phyloP scores from a whole-genome alignment of 768 basidiomycete species.

The Lactarius indigo region DNA sequence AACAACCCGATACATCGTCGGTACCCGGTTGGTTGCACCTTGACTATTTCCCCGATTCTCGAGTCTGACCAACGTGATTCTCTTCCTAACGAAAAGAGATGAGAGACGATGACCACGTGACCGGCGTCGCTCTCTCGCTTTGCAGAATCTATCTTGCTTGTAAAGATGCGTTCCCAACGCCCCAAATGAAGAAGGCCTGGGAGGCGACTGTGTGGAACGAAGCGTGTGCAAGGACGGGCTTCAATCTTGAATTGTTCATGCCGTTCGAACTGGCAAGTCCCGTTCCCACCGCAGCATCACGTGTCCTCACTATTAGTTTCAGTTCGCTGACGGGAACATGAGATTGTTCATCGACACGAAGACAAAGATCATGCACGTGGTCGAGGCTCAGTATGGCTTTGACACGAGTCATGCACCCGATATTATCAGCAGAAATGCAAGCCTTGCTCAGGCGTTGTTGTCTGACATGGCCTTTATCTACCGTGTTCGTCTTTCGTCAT shows the following conservation, averaged over 20 bases:
- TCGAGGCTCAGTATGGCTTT: slow-evolving; percentile 10
- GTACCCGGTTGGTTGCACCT: neutral
- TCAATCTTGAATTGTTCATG: neutral
- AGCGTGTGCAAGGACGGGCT: neutral
- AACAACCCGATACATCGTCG: neutral
- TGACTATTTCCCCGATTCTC: neutral
- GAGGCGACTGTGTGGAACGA: neutral
- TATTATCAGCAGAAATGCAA: neutral
- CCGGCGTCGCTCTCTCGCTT: neutral
- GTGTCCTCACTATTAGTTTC: neutral
- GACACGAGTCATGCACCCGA: slow-evolving; percentile 5
- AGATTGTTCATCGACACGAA: neutral
- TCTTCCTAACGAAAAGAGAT: neutral
- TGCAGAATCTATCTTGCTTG: slow-evolving; percentile 7
- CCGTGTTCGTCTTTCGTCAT: neutral
- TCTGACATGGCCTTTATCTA: slow-evolving; percentile 10
- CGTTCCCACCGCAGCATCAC: neutral
- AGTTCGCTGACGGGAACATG: neutral
- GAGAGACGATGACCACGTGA: neutral
- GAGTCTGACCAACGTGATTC: neutral
- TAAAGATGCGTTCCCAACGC: slow-evolving; percentile 10
- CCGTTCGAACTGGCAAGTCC: neutral
- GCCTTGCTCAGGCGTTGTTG: neutral
- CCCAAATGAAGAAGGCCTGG: neutral
- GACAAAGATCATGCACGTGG: neutral